Conservation (phyloP, 345 rosid genomes). For the Populus simonii region DNA sequence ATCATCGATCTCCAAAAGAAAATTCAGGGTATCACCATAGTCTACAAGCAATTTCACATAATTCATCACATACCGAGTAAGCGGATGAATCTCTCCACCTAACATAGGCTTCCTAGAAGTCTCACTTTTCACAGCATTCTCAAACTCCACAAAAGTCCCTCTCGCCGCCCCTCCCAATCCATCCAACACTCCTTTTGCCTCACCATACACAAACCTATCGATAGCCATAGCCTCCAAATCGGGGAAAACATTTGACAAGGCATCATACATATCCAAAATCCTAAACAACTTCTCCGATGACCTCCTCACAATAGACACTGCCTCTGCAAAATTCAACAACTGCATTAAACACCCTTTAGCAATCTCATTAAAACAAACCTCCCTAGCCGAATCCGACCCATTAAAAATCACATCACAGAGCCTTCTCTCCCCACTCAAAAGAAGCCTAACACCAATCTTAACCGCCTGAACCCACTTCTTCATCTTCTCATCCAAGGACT, state of each 20-base stretch:
- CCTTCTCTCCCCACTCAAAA: conserved; percentile 73
- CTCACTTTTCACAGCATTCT: conserved; percentile 74
- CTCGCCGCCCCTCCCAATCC: conserved; percentile 69
- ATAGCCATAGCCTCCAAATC: conserved; percentile 58
- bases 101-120: conserved; percentile 72
- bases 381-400: conserved; percentile 53
- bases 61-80: conserved; percentile 93
- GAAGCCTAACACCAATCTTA: conserved; percentile 65
- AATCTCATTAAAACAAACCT: conserved; percentile 81
- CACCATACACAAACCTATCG: conserved; percentile 50
- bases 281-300: conserved; percentile 92
- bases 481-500: conserved; percentile 90
- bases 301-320: conserved; percentile 74
- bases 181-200: conserved; percentile 65
- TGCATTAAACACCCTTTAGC: conserved; percentile 84
- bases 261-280: conserved; percentile 94
- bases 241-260: conserved; percentile 52
- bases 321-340: conserved; percentile 87
- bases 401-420: conserved; percentile 72
- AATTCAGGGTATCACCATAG: conserved; percentile 55
- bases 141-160: conserved; percentile 88
- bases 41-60: conserved; percentile 85
- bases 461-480: conserved; percentile 93
- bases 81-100: conserved; percentile 91
- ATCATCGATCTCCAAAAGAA: conserved; percentile 54